Conservation (phyloP, 2,329 filamentous ascomycete species). For the Rhynchosporium graminicola region DNA sequence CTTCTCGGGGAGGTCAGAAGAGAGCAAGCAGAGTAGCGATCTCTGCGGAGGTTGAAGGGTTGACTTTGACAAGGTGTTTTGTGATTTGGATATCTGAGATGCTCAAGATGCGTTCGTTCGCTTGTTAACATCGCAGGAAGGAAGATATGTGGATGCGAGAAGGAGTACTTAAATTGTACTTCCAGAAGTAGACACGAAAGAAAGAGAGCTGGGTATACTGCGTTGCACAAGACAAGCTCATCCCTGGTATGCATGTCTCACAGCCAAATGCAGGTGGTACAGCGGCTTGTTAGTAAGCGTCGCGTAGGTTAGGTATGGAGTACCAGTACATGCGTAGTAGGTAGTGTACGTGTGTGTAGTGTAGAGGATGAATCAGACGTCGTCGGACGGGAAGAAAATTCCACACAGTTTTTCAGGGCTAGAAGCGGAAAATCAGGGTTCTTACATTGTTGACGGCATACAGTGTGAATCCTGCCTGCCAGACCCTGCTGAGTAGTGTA, state of each 20-base stretch:
- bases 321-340: too few relatives aligned
- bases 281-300: neutral
- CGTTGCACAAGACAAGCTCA: neutral
- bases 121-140: too few relatives aligned
- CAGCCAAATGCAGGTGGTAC: conserved; percentile 4
- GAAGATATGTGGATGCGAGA: too few relatives aligned
- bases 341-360: too few relatives aligned
- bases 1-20: neutral
- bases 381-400: neutral
- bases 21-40: neutral
- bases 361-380: conserved; percentile 3
- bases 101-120: too few relatives aligned
- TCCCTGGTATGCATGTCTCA: neutral
- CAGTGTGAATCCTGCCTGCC: neutral
- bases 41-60: neutral
- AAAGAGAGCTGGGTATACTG: neutral
- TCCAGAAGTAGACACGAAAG: neutral
- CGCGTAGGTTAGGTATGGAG: neutral
- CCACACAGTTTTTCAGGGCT: neutral
- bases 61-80: neutral
- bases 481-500: too few relatives aligned
- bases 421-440: conserved; percentile 8
- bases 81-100: neutral
- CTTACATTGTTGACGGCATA: conserved; percentile 9
- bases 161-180: too few relatives aligned